Percentiles rank a stretch among this genome's conserved stretches.
Conservation (phyloP, 495 filamentous ascomycete species). For the Penicillium salamii region DNA sequence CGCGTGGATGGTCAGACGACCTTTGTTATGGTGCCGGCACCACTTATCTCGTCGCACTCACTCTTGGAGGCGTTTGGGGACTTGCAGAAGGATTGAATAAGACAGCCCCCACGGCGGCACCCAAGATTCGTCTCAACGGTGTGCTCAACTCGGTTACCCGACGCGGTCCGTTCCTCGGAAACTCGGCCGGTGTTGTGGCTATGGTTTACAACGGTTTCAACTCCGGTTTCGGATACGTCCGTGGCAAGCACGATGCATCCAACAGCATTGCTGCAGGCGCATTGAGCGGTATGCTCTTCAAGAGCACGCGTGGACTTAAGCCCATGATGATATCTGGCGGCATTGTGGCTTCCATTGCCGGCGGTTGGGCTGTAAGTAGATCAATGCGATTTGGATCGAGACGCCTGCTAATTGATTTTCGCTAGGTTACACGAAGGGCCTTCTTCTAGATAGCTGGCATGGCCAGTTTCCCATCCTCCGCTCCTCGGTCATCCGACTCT, state of each 20-base stretch:
- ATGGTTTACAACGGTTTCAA: conserved; percentile 95
- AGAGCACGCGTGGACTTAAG: conserved; percentile 83
- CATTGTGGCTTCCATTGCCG: conserved; percentile 80
- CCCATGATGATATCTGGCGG: conserved; percentile 92
- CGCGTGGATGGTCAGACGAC: conserved; percentile 95
- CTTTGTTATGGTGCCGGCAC: conserved; percentile 96
- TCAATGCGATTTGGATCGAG: not conserved
- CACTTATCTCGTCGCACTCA: conserved; percentile 82
- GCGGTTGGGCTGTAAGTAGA: conserved; percentile 78
- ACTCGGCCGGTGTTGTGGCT: conserved; percentile 89
- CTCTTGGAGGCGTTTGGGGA: conserved; percentile 89
- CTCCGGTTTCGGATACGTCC: conserved; percentile 77
- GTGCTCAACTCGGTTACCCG: conserved; percentile 91
- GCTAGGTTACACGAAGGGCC: conserved; percentile 56
- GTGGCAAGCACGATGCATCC: conserved; percentile 87
- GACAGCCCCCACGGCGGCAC: conserved; percentile 68
- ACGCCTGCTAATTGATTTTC: conserved; percentile 27
- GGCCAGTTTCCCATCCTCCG: conserved; percentile 16
- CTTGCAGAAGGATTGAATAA: conserved; percentile 80
- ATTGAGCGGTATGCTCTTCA: conserved; percentile 90
- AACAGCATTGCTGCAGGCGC: conserved; percentile 84
- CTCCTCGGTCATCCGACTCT: conserved; percentile 19
- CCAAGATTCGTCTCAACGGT: conserved; percentile 87
- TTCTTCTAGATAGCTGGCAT: conserved; percentile 43
- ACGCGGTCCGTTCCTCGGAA: conserved; percentile 93